phyloP scores from a whole-genome alignment of 331 rosid genomes.

The Cucumis variabilis region DNA sequence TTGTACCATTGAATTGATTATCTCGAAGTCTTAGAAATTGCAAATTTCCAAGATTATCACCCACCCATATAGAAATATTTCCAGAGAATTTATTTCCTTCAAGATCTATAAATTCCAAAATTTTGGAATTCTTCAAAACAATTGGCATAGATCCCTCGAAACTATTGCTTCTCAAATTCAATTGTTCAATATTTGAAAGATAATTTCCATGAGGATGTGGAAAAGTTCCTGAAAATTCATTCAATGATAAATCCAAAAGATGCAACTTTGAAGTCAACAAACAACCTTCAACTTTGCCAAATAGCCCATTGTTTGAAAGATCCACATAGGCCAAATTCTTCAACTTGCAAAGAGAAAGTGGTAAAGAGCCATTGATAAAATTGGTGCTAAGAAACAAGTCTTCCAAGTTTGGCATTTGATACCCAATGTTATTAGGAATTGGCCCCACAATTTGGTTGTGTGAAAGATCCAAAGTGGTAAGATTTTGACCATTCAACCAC shows the following conservation, averaged over 20 bases:
- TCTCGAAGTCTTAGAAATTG: constrained; percentile 35
- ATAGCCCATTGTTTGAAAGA: constrained; percentile 19
- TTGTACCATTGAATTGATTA: constrained; percentile 42
- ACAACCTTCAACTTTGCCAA: constrained; percentile 29
- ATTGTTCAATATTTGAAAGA: not conserved
- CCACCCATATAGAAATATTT: constrained; percentile 46
- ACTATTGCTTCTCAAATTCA: constrained; percentile 27
- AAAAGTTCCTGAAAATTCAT: constrained; percentile 32
- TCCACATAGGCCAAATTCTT: not conserved
- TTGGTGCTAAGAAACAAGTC: not conserved
- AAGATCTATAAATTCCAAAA: not conserved
- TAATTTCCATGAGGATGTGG: constrained; percentile 31
- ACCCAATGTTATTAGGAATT: not conserved
- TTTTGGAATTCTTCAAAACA: not conserved
- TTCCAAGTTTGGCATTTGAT: not conserved
- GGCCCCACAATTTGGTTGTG: constrained; percentile 35
- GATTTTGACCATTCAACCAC: constrained; percentile 7
- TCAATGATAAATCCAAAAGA: constrained; percentile 22
- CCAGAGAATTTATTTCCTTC: not conserved
- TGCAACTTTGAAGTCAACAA: constrained; percentile 4
- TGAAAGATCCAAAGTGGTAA: not conserved
- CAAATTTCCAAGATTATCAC: not conserved
- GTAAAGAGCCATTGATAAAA: not conserved
- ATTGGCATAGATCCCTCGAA: not conserved
- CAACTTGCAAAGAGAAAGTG: not conserved